Conservation (phyloP, 1,139 yeast genomes). For the Candida sojae region DNA sequence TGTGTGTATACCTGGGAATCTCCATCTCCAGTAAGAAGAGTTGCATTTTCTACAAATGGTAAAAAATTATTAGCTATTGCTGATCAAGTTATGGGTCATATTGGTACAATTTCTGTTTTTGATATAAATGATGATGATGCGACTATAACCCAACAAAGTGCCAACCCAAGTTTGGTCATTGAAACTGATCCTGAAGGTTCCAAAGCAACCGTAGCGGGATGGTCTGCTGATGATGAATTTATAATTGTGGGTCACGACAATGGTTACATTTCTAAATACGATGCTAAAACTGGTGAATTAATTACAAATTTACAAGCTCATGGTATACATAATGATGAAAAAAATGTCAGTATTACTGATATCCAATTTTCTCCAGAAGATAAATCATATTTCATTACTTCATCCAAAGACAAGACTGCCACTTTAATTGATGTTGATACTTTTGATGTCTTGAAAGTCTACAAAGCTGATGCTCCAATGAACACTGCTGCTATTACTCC, state of each 20-base stretch:
- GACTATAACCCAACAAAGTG: constrained; percentile 34
- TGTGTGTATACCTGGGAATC: constrained; percentile 73
- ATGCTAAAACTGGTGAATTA: constrained; percentile 73
- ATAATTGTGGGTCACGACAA: constrained; percentile 88
- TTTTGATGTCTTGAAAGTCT: constrained; percentile 71
- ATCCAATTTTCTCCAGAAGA: constrained; percentile 84
- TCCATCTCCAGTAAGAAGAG: constrained; percentile 87
- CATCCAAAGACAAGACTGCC: constrained; percentile 93
- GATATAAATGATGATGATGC: constrained; percentile 50
- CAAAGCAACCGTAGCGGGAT: constrained; percentile 83
- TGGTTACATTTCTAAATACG: constrained; percentile 81
- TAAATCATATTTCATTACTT: constrained; percentile 83
- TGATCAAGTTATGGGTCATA: constrained; percentile 91
- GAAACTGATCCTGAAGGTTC: constrained; percentile 62
- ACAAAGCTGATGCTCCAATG: constrained; percentile 88
- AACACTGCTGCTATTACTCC: constrained; percentile 96
- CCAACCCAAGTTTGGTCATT: constrained; percentile 62
- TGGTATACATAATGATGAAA: constrained; percentile 60
- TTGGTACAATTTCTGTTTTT: constrained; percentile 74
- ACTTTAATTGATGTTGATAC: constrained; percentile 76
- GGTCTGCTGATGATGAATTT: constrained; percentile 75
- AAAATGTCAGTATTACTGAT: constrained; percentile 64
- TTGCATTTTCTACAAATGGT: constrained; percentile 80
- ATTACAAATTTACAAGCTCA: constrained; percentile 64
- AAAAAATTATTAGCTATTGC: constrained; percentile 72